A percentile compares a stretch with the other conserved stretches of the same genome.
Evolutionary conservation across 176 grass and related monocot genomes (phyloP).

Genomic region (Stipa capillata): DNA sequence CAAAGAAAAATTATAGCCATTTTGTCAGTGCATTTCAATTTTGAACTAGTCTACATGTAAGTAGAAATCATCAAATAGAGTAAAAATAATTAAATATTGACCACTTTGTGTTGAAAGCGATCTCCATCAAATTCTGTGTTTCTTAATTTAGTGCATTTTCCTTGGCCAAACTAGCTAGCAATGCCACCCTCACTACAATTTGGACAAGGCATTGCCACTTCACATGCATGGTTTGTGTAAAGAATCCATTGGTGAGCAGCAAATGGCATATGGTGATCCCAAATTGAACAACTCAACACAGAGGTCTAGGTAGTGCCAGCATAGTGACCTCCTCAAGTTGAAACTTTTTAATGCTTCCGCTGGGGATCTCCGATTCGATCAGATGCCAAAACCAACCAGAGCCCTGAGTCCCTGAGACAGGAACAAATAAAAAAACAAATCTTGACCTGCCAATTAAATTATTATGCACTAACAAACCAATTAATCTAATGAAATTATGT

Average conservation of each 20-base stretch:
- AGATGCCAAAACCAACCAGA: slow-evolving; percentile 18
- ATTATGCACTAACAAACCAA: not conserved
- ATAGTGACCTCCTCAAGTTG: slow-evolving; percentile 28
- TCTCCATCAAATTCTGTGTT: too few relatives aligned
- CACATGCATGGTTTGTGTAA: not conserved
- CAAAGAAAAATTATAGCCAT: not conserved
- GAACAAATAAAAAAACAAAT: slow-evolving; percentile 26
- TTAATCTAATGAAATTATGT: not conserved
- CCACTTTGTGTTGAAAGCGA: too few relatives aligned
- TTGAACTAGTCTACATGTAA: not conserved
- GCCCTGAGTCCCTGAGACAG: slow-evolving; percentile 18
- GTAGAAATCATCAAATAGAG: too few relatives aligned
- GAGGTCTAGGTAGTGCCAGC: slow-evolving; percentile 31
- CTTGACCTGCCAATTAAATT: slow-evolving; percentile 19
- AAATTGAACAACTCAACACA: slow-evolving; percentile 20
- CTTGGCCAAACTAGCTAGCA: too few relatives aligned
- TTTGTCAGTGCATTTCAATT: not conserved
- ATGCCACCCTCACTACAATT: not conserved
- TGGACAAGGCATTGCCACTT: not conserved
- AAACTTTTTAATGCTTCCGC: not conserved
- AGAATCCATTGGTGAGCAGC: not conserved
- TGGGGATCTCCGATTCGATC: slow-evolving; percentile 33
- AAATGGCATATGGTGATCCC: slow-evolving; percentile 1
- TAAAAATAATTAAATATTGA: too few relatives aligned
- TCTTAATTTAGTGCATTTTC: too few relatives aligned